Evolutionary conservation across 1,139 yeast species (phyloP), one percentile per base, ranked within the genome.

Genomic region (Candida frijolesensis): DNA sequence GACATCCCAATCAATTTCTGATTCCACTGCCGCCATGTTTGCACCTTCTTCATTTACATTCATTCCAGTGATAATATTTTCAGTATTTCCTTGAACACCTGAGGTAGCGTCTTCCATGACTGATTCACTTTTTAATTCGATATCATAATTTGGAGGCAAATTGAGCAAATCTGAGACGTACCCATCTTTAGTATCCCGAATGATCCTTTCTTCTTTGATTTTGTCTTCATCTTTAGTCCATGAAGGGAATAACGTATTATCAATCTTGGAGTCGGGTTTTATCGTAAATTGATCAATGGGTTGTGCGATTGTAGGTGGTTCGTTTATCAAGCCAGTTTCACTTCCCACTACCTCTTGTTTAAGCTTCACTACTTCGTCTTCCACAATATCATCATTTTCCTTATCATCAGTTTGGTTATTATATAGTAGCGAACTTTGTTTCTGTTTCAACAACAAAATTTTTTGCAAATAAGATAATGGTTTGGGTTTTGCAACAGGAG

Each of bases 401-500:
- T 35, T 10, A 35, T 14, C 41, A 18, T 7, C 4, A 4, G 14
- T 34, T 34, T 5, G 18, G 12, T 14, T 7, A 22, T 14, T 35
- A 2, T 34, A 10, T 15, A 34, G 10, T 12, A 35, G 19, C 4
- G 46, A 44, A 12, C 35, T 32, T 12, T 29, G 44, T 15, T 49
- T 40, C 25, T 50, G 41, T 38, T 51, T 50, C 1, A 54, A 44
- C 18, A 47, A 40, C 18, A 55, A 40, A 12, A 56, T 54, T 30
- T 56, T 56, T 44, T 72, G 76, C 35, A 72, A 60, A 51, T 72
- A 72, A 0, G 78, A 59, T 40, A 59, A 45, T 18, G 57, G 52
- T 47, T 40, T 54, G 14, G 50, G 53, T 34, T 45, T 35, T 12
- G 15, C 19, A 3, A 14, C 11, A n/a, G 18, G 18, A 18, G 49